Base-by-base conservation (phyloP, 805 yeast genomes). In the Candida corydali region DNA sequence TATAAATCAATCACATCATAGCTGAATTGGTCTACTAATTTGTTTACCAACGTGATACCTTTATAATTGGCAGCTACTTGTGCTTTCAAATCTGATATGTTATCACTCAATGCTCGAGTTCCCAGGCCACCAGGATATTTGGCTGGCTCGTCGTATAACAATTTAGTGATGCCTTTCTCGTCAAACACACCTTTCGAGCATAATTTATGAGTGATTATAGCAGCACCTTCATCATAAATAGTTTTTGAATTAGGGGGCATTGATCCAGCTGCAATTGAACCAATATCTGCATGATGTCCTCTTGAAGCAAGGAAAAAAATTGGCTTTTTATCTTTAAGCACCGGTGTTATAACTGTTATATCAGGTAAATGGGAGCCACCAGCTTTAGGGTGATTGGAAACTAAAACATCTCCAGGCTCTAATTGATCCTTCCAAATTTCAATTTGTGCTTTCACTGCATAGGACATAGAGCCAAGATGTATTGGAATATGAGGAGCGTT, bases 251-350 rank as follows among this genome's bases (percentile, higher is more conserved):
- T 80, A 8, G 96, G 95, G 11, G 97, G 96, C 88, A 89, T 87
- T 0, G 95, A 83, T 1, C 97, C 97, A 1, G 97, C 95, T 24
- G 86, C 62, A 40, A 82, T 76, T 10, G 95, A 94, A 12, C 98
- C 97, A 52, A 91, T 89, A 59, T 89, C 98, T 5, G 96, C 89
- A 61, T 91, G 98, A 61, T 89, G 98, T 2, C 96, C 97, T 45
- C 98, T 71, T 0, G 95, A 82, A 0, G 97, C 98, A 10, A 86
- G 88, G 69, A 86, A 89, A 56, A 89, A 89, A 18, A 87, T 75
- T 24, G 86, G 71, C 5, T 67, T 73, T 16, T 63, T 69, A 17
- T 50, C 42, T 19, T 69, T 68, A n/a, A 76, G 67, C 1, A 89
- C 88, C 0, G 98, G 98, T 0, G 96, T 85, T 30, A 91, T 80